These are phyloP conservation scores for Aureobasidium uvarum DNA, from an alignment of 2,329 filamentous ascomycete genomes.

Conservation along the genomic window DNA sequence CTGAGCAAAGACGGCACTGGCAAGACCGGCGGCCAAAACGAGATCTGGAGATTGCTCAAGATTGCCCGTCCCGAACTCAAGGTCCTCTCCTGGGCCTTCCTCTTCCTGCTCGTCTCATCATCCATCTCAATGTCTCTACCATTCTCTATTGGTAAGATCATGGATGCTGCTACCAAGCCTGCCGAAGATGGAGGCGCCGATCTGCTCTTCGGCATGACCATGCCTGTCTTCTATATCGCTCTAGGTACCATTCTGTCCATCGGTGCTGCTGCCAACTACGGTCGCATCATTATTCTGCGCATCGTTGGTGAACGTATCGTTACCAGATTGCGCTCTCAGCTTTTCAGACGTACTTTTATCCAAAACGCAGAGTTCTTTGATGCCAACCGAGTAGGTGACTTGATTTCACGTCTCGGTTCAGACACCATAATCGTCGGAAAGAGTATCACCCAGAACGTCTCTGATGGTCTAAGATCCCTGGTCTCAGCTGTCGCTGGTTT, in stretches of 20 bases:
- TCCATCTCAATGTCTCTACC: constrained; percentile 94
- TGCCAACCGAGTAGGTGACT: constrained; percentile 90
- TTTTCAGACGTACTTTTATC: constrained; percentile 90
- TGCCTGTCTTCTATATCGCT: constrained; percentile 84
- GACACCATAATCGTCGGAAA: constrained; percentile 98
- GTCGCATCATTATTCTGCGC: constrained; percentile 85
- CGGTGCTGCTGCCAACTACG: constrained; percentile 88
- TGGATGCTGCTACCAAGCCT: constrained; percentile 83
- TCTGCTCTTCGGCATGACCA: constrained; percentile 76
- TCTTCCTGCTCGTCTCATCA: constrained; percentile 84
- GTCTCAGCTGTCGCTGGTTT: constrained; percentile 91
- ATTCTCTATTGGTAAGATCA: constrained; percentile 92
- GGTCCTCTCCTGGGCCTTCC: constrained; percentile 76
- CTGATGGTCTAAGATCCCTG: constrained; percentile 85
- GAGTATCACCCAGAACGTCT: constrained; percentile 96
- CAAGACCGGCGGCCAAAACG: constrained; percentile 60
- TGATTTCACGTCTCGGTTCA: constrained; percentile 92
- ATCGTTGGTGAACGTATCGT: constrained; percentile 96
- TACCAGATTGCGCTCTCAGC: constrained; percentile 78
- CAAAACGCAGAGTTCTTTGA: constrained; percentile 99
- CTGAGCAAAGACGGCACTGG: constrained; percentile 73
- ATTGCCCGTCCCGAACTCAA: constrained; percentile 83
- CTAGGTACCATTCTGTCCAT: constrained; percentile 71
- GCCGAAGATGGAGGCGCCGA: constrained; percentile 63
- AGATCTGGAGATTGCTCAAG: constrained; percentile 83